phyloP scores from a whole-genome alignment of 2,329 filamentous ascomycete genomes.

The Westerdykella ornata region DNA sequence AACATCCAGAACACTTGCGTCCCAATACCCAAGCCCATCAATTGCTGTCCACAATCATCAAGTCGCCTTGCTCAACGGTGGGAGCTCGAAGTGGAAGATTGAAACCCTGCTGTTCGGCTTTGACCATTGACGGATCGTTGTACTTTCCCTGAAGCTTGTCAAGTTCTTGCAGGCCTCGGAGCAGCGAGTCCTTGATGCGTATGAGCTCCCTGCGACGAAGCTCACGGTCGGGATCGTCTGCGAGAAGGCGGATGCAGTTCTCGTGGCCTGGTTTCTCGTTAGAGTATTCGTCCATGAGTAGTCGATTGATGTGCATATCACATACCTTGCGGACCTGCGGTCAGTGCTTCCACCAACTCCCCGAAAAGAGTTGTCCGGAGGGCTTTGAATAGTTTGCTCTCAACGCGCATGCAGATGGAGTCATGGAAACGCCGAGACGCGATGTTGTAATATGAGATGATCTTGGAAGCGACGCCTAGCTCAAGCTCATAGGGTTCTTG shows the following conservation, averaged over 20 bases:
- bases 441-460: slow-evolving; percentile 63
- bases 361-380: slow-evolving; percentile 17
- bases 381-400: slow-evolving; percentile 31
- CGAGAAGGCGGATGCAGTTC: slow-evolving; percentile 22
- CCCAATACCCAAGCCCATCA: too few species aligned
- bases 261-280: slow-evolving; percentile 4
- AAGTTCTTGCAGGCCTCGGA: slow-evolving; percentile 11
- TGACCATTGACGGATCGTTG: neutral
- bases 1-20: too few species aligned
- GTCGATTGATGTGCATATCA: neutral
- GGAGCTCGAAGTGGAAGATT: too few species aligned
- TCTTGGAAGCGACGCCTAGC: slow-evolving; percentile 55
- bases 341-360: slow-evolving; percentile 21
- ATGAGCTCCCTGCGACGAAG: slow-evolving; percentile 17
- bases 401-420: slow-evolving; percentile 35
- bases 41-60: too few species aligned
- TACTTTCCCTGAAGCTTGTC: slow-evolving; percentile 14
- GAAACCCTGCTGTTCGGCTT: too few species aligned
- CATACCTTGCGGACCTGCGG: slow-evolving; percentile 20
- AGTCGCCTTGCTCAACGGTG: too few species aligned
- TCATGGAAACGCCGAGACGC: slow-evolving; percentile 61
- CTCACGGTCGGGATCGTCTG: slow-evolving; percentile 31
- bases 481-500: slow-evolving; percentile 55
- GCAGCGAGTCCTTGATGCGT: slow-evolving; percentile 23
- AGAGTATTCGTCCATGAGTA: neutral